Evolutionary conservation across 176 grass and related monocot species (phyloP), one percentile per base, ranked within the genome.

Genomic region (Triticum turgidum): DNA sequence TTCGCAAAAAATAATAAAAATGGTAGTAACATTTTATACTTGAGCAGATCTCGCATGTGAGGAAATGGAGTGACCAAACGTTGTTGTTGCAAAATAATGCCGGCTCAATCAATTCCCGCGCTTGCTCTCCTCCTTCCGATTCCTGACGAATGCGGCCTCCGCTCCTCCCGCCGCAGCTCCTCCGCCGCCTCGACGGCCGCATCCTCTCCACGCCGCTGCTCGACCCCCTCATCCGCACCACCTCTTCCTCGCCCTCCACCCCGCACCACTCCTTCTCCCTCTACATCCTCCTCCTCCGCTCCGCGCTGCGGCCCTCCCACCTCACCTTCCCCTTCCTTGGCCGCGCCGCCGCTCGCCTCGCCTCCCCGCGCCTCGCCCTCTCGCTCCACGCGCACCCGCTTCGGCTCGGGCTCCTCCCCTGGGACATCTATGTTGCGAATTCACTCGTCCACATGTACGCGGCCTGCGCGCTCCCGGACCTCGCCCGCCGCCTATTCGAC

Each of bases 401-500:
- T 33, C 77, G 79, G 3, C n/a, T 76, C 27, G 72, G 73, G 2
- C 61, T 84, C 71, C 88, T 91, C 89, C 83, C 82, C 34, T 76
- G 78, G 25, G 89, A 90, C 59, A 86, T 87, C 78, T 84, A 92
- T 18, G 42, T 91, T 68, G 67, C 86, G 35, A 88, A 92, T 35
- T 91, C 85, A 77, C 65, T 88, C 49, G 73, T 89, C 75, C 91
- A 87, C 47, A 73, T 83, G 82, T 95, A 93, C 17, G 89, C 89
- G 0, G 77, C 93, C 20, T 93, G 89, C 78, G 81, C 68, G 24
- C 39, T 87, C 21, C 52, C 84, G 5, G 32, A 2, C 22, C 84
- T 69, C 51, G 91, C 89, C 4, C 78, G 84, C 58, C 82, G 84
- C n/a, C n/a, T 95, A 73, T 95, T 95, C 67, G 93, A 95, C 59